Evolutionary conservation across 2,329 filamentous ascomycete species (phyloP), one percentile per base, ranked within the genome.

Genomic region (Ophiostoma ips): DNA sequence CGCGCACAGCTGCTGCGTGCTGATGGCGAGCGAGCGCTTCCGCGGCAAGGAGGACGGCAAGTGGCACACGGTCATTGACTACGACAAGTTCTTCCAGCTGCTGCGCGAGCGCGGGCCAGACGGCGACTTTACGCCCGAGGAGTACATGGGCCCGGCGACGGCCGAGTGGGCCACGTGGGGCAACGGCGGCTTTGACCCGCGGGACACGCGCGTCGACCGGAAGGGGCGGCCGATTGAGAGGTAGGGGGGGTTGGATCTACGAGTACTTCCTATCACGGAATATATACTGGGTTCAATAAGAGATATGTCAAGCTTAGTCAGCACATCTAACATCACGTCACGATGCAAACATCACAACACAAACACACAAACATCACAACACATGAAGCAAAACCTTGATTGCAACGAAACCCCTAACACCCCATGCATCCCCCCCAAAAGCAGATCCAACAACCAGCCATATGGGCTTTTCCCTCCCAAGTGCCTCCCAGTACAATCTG

Each of bases 161-260:
- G 86, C 88, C 1, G 87, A 95, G 62, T 96, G 90, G 92, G 90
- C 90, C 10, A 79, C 83, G 16, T 96, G 88, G 87, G 92, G 90
- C 0, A 86, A 89, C 56, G 90, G 90, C 2, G 92, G 90, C 0
- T 96, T 96, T 63, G 87, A 96, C 67, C 90, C 90, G 1, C 75
- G 85, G 46, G 92, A 96, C 66, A 78, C 84, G 64, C 76, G 90
- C 55, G 88, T 95, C 9, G 85, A 90, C 64, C 77, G 83, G 57
- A 95, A 95, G 68, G 88, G 89, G 2, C 80, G 81, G 59, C 78
- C 77, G 56, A 76, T 78, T 54, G 73, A 71, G 55, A 57, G 55
- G 54, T 52, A 41, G 24, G 30, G 11, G 31, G 3, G 12, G 6
- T 21, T n/a, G n/a, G n/a, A n/a, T n/a, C n/a, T n/a, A n/a, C n/a